A percentile compares a stretch with the other conserved stretches of the same genome.
phyloP scores from a whole-genome alignment of 768 basidiomycete species.

The Russula sp. region DNA sequence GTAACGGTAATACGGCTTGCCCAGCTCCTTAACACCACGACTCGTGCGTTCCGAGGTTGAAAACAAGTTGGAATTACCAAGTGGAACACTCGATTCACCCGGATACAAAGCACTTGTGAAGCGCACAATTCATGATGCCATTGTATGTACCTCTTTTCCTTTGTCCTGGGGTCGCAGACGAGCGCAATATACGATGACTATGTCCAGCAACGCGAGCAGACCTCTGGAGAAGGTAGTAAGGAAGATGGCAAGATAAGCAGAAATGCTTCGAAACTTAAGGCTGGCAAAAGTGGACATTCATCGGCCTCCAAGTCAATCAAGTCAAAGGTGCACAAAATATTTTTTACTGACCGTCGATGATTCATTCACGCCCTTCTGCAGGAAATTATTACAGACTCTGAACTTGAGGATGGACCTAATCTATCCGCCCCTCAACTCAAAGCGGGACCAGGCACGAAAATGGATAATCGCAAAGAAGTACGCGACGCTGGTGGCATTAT shows the following conservation, averaged over 20 bases:
- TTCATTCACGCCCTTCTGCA: not conserved
- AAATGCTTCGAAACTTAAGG: constrained; percentile 3
- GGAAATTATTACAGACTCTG: constrained; percentile 27
- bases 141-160: constrained; percentile 10
- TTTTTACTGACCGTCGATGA: not conserved
- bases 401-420: constrained; percentile 7
- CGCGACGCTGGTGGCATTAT: not conserved
- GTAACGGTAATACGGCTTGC: not conserved
- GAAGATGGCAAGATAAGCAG: not conserved
- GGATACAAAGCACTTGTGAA: constrained; percentile 19
- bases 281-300: constrained; percentile 1
- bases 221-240: not conserved
- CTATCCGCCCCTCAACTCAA: constrained; percentile 10
- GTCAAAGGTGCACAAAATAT: constrained; percentile 16
- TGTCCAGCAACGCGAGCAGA: constrained; percentile 2
- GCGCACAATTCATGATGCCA: constrained; percentile 17
- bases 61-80: constrained; percentile 5
- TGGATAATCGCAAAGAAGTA: constrained; percentile 10
- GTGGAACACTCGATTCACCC: constrained; percentile 3
- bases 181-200: not conserved
- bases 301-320: constrained; percentile 13
- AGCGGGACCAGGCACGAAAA: not conserved
- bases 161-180: not conserved
- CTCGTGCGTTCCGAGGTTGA: constrained; percentile 22
- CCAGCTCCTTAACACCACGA: constrained; percentile 23